Conservation (phyloP, 1,284 basidiomycete genomes). For the Cystobasidium sp. region DNA sequence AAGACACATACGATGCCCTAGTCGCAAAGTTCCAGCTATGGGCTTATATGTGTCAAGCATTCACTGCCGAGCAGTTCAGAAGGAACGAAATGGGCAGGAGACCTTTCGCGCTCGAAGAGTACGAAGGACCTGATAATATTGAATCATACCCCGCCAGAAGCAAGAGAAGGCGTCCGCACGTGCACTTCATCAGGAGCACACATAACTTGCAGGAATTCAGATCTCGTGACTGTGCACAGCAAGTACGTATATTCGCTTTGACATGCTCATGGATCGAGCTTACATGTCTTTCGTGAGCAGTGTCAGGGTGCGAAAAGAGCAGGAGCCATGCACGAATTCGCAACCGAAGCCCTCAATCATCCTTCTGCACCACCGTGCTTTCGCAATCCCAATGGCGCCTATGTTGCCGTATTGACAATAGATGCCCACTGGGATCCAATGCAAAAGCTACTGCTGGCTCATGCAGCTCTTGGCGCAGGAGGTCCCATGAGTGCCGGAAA, state of each 20-base stretch:
- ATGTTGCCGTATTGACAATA: constrained; percentile 37
- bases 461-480: constrained; percentile 37
- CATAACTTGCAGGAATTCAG: constrained; percentile 35
- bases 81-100: constrained; percentile 32
- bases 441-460: constrained; percentile 22
- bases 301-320: constrained; percentile 26
- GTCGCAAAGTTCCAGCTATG: constrained; percentile 42
- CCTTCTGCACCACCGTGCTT: constrained; percentile 40
- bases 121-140: constrained; percentile 30
- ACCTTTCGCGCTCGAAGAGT: constrained; percentile 39
- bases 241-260: constrained; percentile 7
- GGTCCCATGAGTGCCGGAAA: constrained; percentile 38
- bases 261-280: neutral
- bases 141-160: constrained; percentile 28
- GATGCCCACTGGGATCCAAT: constrained; percentile 39
- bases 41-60: constrained; percentile 44
- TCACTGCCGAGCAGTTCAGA: constrained; percentile 34
- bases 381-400: constrained; percentile 36
- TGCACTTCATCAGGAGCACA: constrained; percentile 35
- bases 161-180: constrained; percentile 25
- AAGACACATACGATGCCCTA: constrained; percentile 26
- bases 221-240: constrained; percentile 31
- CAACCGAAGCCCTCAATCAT: constrained; percentile 35
- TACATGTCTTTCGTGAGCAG: neutral
- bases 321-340: constrained; percentile 42